A percentile compares a stretch with the other conserved stretches of the same genome.
Evolutionary conservation across 2,329 filamentous ascomycete genomes (phyloP).

Genomic region (Sclerotinia trifoliorum): DNA sequence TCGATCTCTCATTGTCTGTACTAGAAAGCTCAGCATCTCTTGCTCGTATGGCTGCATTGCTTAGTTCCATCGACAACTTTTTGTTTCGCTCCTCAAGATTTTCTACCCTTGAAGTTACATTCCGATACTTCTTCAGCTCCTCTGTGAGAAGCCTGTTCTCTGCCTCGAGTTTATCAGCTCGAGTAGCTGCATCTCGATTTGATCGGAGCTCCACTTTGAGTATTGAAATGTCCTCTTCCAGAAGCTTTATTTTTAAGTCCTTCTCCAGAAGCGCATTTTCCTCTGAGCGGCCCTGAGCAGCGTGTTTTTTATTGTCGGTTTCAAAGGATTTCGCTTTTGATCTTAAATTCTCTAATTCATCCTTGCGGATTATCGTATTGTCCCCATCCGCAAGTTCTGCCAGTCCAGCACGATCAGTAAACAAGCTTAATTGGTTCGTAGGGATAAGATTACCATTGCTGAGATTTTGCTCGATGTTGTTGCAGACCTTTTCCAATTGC

Average conservation of each 20-base stretch:
- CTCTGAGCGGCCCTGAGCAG: background rate
- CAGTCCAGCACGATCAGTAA: background rate
- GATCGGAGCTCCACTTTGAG: slow-evolving; percentile 27
- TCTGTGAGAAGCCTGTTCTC: slow-evolving; percentile 28
- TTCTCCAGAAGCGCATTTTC: slow-evolving; percentile 11
- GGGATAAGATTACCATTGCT: slow-evolving; percentile 27
- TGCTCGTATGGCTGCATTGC: slow-evolving; percentile 24
- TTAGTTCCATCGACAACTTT: slow-evolving; percentile 26
- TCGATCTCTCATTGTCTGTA: slow-evolving; percentile 9
- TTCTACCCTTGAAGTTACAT: slow-evolving; percentile 23
- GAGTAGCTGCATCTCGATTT: slow-evolving; percentile 24
- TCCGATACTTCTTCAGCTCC: slow-evolving; percentile 29
- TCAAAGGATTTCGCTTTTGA: background rate
- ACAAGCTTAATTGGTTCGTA: background rate
- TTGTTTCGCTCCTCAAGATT: slow-evolving; percentile 35
- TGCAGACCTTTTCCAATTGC: slow-evolving; percentile 30
- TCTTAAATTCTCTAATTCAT: slow-evolving; percentile 5
- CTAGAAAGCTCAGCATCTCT: slow-evolving; percentile 10
- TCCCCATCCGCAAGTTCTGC: slow-evolving; percentile 23
- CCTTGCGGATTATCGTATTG: slow-evolving; percentile 10
- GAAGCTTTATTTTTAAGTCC: background rate
- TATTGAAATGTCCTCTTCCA: slow-evolving; percentile 19
- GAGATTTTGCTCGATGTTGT: slow-evolving; percentile 31
- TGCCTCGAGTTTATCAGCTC: slow-evolving; percentile 26
- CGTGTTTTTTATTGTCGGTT: background rate